phyloP scores from a whole-genome alignment of 2,329 filamentous ascomycete genomes.

The Clonostachys byssicola region DNA sequence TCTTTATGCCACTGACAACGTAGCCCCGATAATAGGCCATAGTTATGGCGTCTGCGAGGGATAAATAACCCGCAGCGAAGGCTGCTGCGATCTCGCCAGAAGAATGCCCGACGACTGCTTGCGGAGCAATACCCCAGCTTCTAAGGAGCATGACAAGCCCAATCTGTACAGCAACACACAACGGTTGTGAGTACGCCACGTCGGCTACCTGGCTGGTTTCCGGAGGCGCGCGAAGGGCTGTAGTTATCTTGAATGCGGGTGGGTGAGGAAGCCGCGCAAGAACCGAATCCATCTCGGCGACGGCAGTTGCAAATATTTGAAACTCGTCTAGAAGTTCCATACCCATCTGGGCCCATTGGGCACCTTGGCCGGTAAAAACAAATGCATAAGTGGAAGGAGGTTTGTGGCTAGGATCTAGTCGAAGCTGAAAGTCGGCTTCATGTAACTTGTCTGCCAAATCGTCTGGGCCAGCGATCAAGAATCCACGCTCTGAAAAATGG shows the following conservation, averaged over 20 bases:
- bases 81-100: constrained; percentile 39
- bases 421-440: no score
- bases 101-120: constrained; percentile 33
- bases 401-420: no score
- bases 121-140: constrained; percentile 19
- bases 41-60: constrained; percentile 26
- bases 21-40: constrained; percentile 32
- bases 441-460: no score
- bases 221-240: constrained; percentile 9
- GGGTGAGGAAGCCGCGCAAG: constrained; percentile 1
- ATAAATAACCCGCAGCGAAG: constrained; percentile 29
- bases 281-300: neutral
- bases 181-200: constrained; percentile 25
- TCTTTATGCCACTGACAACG: constrained; percentile 1
- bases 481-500: no score
- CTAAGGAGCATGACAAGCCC: constrained; percentile 31
- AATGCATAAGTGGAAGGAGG: no score
- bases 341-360: constrained; percentile 20
- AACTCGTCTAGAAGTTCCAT: constrained; percentile 10
- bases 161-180: constrained; percentile 37
- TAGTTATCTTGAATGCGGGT: neutral
- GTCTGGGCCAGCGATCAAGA: no score
- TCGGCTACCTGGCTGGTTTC: constrained; percentile 7
- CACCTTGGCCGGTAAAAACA: constrained; percentile 40
- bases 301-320: neutral